Evolutionary conservation across 1,139 yeast genomes (phyloP).

Genomic region (Diutina catenulata): DNA sequence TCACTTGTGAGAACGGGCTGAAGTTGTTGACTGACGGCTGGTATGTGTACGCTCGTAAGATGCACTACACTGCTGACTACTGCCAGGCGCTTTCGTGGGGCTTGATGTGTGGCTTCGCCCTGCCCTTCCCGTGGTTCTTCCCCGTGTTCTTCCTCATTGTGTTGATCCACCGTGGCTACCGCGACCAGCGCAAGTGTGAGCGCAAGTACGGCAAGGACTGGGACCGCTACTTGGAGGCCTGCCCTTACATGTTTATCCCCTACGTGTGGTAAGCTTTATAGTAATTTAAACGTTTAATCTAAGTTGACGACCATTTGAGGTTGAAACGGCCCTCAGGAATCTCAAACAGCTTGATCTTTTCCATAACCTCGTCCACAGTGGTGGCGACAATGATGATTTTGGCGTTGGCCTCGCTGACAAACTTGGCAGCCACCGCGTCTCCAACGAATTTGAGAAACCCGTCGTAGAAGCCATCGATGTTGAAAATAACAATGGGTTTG

Average conservation of each 20-base stretch:
- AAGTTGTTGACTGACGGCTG: constrained; percentile 85
- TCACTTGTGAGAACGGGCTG: constrained; percentile 77
- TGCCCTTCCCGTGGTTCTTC: constrained; percentile 94
- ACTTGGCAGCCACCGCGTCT: constrained; percentile 48
- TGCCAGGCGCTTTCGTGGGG: constrained; percentile 88
- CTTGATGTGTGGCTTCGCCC: constrained; percentile 71
- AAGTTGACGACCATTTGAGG: constrained; percentile 42
- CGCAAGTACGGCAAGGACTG: constrained; percentile 90
- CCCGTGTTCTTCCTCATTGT: constrained; percentile 83
- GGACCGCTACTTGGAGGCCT: constrained; percentile 73
- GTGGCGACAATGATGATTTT: constrained; percentile 58
- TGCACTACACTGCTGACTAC: constrained; percentile 93
- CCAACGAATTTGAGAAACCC: constrained; percentile 49
- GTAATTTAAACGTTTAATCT: not conserved
- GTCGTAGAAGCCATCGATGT: constrained; percentile 73
- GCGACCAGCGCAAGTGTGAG: constrained; percentile 78
- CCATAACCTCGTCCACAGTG: constrained; percentile 55
- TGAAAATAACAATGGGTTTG: constrained; percentile 69
- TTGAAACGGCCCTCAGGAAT: constrained; percentile 71
- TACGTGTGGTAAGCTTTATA: constrained; percentile 43
- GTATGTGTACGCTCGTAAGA: constrained; percentile 85
- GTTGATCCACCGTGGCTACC: constrained; percentile 73
- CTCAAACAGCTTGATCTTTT: constrained; percentile 45
- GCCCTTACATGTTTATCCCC: constrained; percentile 91
- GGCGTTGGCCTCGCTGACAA: constrained; percentile 58